Base-by-base conservation (phyloP, 208 protist genomes). In the Wallacemonas sp. region DNA sequence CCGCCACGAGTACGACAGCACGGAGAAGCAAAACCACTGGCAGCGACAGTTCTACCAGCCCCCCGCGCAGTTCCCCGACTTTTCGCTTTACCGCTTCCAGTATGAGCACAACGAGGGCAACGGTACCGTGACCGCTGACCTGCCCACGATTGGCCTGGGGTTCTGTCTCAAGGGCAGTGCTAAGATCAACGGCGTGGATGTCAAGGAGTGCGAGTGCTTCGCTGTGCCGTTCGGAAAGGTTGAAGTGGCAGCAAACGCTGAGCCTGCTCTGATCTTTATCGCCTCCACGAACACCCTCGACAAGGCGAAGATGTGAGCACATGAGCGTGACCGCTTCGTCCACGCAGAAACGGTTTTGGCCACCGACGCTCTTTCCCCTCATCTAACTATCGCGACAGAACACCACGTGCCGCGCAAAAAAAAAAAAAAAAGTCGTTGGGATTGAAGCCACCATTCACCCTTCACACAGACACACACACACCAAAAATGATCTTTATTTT, bases 71-170 rank as follows among this genome's bases (percentile, higher is more conserved):
- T 94, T 96, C 64, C 83, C 83, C 5, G 91, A 96, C 55, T 96
- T 96, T 60, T 93, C 88, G 5, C 28, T 96, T 28, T 90, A 82
- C 66, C 87, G 91, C 21, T 38, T 94, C 58, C 69, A 88, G 68
- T 82, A 83, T 62, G 70, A 82, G 33, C 72, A 90, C 68, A 22
- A 66, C 49, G 30, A 68, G 2, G 77, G 62, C 21, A 42, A 68
- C 15, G 79, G 79, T 19, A 68, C 27, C 26, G 64, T 77, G 12
- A 75, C 45, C 17, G 69, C 88, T 8, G 72, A 63, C 21, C 70
- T 96, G 28, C 90, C 90, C 21, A 96, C 85, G 26, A 88, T 96
- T 59, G 90, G 90, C 22, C 68, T 96, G 31, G 90, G 90, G 36
- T 94, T 96, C 75, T 93, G 87, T 58, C 59, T 96, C 14, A 75